These are phyloP conservation scores for Colletotrichum musicola DNA, from an alignment of 2,329 filamentous ascomycete species.

Conservation along the genomic window DNA sequence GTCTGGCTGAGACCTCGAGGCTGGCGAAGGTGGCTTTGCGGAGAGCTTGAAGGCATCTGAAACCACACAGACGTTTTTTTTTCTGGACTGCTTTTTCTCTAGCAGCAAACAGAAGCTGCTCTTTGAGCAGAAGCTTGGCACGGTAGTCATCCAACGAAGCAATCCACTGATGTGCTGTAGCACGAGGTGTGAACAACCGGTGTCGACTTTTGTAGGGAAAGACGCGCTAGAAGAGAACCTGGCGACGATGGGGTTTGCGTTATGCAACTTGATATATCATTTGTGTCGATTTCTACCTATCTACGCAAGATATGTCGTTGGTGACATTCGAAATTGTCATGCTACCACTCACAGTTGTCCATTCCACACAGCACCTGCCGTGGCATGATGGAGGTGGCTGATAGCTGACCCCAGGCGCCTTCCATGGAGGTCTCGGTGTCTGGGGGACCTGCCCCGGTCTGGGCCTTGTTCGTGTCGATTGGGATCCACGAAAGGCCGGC, in stretches of 20 bases:
- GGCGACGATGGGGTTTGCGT: neutral
- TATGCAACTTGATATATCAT: neutral
- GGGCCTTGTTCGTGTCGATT: constrained; percentile 6
- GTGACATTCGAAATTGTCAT: neutral
- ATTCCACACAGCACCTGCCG: constrained; percentile 12
- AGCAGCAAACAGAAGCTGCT: neutral
- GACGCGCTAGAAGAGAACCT: neutral
- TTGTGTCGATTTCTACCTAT: neutral
- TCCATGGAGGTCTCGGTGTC: constrained; percentile 12
- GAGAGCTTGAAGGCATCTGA: constrained; percentile 11
- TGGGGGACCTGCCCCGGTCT: constrained; percentile 19
- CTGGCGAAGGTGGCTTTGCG: neutral
- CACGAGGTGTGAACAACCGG: neutral
- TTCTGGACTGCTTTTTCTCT: no score
- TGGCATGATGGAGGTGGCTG: constrained; percentile 33
- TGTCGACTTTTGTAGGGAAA: neutral
- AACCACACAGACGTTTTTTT: neutral
- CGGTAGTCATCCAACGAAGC: neutral
- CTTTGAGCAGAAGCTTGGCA: neutral
- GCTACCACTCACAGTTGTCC: constrained; percentile 6
- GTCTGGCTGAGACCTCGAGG: constrained; percentile 6
- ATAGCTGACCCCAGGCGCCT: constrained; percentile 5
- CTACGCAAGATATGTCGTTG: no score
- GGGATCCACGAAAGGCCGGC: constrained; percentile 15
- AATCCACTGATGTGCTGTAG: neutral